These are phyloP conservation scores for Daldinia loculata DNA, from an alignment of 495 filamentous ascomycete species.

Conservation along the genomic window DNA sequence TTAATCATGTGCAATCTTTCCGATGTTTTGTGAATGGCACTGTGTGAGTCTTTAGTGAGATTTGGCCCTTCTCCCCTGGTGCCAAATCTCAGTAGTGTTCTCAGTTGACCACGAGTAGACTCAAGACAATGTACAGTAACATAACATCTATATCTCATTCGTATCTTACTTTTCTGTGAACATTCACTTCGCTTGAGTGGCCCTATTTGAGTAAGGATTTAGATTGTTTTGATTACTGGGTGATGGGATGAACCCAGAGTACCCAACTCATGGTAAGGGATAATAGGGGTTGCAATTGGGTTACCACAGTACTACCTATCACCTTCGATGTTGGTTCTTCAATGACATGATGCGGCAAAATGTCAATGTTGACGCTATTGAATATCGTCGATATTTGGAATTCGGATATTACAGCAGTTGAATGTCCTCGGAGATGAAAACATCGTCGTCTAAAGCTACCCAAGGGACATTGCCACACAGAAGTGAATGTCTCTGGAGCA, in stretches of 20 bases:
- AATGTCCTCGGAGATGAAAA: slow-evolving; percentile 5
- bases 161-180: not conserved
- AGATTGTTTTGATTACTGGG: not conserved
- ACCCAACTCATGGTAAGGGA: not conserved
- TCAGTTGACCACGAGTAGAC: too few relatives aligned
- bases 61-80: not conserved
- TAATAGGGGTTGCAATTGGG: not conserved
- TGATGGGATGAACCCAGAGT: not conserved
- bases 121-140: not conserved
- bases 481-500: not conserved
- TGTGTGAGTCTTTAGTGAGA: not conserved
- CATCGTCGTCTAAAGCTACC: not conserved
- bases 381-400: slow-evolving; percentile 9
- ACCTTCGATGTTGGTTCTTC: not conserved
- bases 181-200: too few relatives aligned
- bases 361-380: not conserved
- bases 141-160: not conserved
- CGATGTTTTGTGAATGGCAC: not conserved
- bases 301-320: not conserved
- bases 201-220: not conserved
- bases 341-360: too few relatives aligned
- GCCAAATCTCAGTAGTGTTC: not conserved
- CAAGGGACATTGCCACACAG: not conserved
- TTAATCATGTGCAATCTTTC: not conserved
- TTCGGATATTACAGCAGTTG: not conserved